Percentiles rank a stretch among this genome's conserved stretches.
phyloP scores from a whole-genome alignment of 148 eudicot genomes.

The Persicaria maculosa region DNA sequence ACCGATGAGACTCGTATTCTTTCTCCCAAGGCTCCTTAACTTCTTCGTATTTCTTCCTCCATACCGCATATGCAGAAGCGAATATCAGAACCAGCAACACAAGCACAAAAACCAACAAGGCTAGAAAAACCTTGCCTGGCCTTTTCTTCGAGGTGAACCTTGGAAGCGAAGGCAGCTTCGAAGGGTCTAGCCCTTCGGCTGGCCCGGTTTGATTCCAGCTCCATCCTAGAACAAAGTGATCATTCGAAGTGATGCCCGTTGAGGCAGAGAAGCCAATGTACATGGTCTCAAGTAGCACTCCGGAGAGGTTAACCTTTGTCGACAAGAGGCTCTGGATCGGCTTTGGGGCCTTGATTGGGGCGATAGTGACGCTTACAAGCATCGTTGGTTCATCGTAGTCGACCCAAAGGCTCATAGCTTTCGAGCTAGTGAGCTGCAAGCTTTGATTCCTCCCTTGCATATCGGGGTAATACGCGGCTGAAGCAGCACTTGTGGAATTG shows the following conservation, averaged over 20 bases:
- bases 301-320: slow-evolving; percentile 5
- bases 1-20: background rate
- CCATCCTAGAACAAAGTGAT: slow-evolving; percentile 17
- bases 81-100: background rate
- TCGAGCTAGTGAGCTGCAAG: background rate
- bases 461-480: background rate
- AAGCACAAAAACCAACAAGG: slow-evolving; percentile 1
- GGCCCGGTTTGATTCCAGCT: slow-evolving; percentile 13
- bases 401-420: background rate
- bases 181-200: background rate
- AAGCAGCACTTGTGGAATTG: background rate
- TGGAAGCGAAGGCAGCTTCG: slow-evolving; percentile 8
- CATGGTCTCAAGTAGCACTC: slow-evolving; percentile 10
- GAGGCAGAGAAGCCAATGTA: slow-evolving; percentile 17
- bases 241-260: slow-evolving; percentile 11
- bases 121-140: slow-evolving; percentile 1
- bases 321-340: background rate
- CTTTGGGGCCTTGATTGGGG: slow-evolving; percentile 4
- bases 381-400: background rate
- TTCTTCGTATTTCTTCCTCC: slow-evolving; percentile 4
- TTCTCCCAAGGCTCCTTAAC: slow-evolving; percentile 7
- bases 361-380: background rate
- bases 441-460: background rate
- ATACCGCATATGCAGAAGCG: background rate
- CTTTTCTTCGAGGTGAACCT: background rate